These are phyloP conservation scores for Viridothelium virens DNA, from an alignment of 495 filamentous ascomycete species.

Conservation along the genomic window DNA sequence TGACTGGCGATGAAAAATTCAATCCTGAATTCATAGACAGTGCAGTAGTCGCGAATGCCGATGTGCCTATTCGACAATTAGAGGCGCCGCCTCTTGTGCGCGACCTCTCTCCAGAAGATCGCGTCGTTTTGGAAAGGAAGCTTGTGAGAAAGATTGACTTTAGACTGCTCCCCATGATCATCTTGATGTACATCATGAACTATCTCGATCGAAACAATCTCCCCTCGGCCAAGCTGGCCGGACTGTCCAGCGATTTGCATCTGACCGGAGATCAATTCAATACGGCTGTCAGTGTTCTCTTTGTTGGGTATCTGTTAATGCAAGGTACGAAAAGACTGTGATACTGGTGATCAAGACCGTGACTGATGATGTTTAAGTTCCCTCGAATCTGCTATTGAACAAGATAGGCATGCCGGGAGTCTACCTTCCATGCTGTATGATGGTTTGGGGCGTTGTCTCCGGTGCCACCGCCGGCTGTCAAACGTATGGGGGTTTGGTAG, in stretches of 20 bases:
- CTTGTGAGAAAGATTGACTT: constrained; percentile 16
- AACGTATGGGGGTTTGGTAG: constrained; percentile 45
- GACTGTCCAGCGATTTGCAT: constrained; percentile 16
- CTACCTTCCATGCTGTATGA: constrained; percentile 39
- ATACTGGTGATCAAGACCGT: not conserved
- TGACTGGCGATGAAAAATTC: constrained; percentile 14
- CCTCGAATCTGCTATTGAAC: constrained; percentile 16
- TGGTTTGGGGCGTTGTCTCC: constrained; percentile 27
- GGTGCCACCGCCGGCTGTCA: constrained; percentile 36
- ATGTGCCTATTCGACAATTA: not conserved
- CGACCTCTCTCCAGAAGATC: constrained; percentile 7
- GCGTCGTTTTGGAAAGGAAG: not conserved
- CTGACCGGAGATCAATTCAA: constrained; percentile 19
- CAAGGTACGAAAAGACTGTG: not conserved
- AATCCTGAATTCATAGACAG: not conserved
- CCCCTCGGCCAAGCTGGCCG: constrained; percentile 16
- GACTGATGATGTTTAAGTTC: constrained; percentile 12
- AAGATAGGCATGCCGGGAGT: constrained; percentile 36
- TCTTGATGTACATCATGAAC: constrained; percentile 20
- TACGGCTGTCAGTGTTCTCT: constrained; percentile 18
- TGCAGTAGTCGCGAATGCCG: constrained; percentile 9
- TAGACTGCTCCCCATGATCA: constrained; percentile 11
- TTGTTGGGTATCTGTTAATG: constrained; percentile 18
- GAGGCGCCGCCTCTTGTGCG: constrained; percentile 14
- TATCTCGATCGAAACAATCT: constrained; percentile 23